Base-by-base conservation (phyloP, 768 basidiomycete genomes). In the Tremella fuciformis region DNA sequence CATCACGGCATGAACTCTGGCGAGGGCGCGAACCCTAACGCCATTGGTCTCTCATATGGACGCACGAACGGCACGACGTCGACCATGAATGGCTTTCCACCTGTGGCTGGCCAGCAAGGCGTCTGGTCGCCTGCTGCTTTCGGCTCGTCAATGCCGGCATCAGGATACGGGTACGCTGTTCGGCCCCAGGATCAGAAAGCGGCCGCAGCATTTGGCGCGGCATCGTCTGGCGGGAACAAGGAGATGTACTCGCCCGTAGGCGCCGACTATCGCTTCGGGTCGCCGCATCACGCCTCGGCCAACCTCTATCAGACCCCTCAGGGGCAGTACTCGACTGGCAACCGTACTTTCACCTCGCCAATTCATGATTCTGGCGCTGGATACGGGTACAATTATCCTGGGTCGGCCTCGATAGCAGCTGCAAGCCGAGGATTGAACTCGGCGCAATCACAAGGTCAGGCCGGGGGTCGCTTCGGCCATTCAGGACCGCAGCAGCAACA, bases 111-210 rank as follows among this genome's bases (percentile, higher is more conserved):
- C 59, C 57, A 26, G 62, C 55, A 13, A 34, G 29, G 29, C 6
- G 56, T 67, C 4, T 71, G 69, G 69, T 71, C 69, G 2, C 59
- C 66, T 29, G 56, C 66, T 2, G 64, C 69, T 3, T 71, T 71
- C 40, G 66, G 66, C 13, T 48, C 69, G 6, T 63, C 67, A 16
- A 58, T 66, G 67, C 47, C 67, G 25, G 49, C 59, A 3, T 48
- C 64, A 1, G 64, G 62, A 2, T 71, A 71, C 41, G 69, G 60
- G 3, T 71, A 67, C 41, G 50, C 25, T 7, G 34, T 39, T 18
- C 53, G 37, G 6, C 34, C 42, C 13, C 21, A 22, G 2, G 62
- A 63, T 39, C 55, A 55, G 42, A 65, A 63, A 48, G 42, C 61
- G 11, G 44, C 62, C 18, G 55, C 64, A 54, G 62, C 59, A 16